These are phyloP conservation scores for Hamigera avellanea DNA, from an alignment of 495 filamentous ascomycete species.

Conservation along the genomic window DNA sequence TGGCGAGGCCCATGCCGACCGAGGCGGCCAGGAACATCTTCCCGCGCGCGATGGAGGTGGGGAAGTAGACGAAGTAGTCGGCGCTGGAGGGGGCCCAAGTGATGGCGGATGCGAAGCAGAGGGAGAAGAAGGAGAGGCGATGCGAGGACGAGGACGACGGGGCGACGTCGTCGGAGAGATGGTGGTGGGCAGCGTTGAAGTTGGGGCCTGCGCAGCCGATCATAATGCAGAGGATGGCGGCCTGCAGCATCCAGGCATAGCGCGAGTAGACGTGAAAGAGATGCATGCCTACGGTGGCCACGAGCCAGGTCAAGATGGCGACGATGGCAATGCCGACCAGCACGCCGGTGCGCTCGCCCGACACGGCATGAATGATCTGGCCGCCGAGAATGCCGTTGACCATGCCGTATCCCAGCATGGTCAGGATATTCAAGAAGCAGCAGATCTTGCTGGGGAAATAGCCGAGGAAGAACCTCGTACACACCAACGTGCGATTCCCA, in stretches of 20 bases:
- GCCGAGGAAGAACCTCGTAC: conserved; percentile 51
- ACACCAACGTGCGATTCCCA: conserved; percentile 54
- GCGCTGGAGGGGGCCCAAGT: conserved; percentile 35
- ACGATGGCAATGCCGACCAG: conserved; percentile 52
- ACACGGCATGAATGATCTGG: conserved; percentile 39
- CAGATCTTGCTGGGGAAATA: conserved; percentile 59
- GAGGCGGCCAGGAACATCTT: conserved; percentile 29
- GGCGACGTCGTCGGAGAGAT: conserved; percentile 20
- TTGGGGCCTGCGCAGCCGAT: conserved; percentile 47
- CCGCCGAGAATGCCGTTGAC: conserved; percentile 42
- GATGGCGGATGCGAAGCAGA: conserved; percentile 43
- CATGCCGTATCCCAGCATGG: conserved; percentile 54
- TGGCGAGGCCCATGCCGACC: conserved; percentile 34
- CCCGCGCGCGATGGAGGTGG: conserved; percentile 27
- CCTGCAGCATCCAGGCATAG: conserved; percentile 48
- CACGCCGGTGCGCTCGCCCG: conserved; percentile 39
- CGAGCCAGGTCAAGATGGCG: conserved; percentile 43
- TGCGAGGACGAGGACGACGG: conserved; percentile 33
- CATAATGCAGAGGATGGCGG: conserved; percentile 45
- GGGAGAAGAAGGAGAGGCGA: conserved; percentile 49
- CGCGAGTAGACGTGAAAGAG: conserved; percentile 55
- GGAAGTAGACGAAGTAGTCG: conserved; percentile 43
- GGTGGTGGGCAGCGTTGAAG: conserved; percentile 45
- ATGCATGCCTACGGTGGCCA: conserved; percentile 54
- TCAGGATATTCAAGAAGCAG: conserved; percentile 52